phyloP scores from a whole-genome alignment of 345 rosid genomes.

The Firmiana major region DNA sequence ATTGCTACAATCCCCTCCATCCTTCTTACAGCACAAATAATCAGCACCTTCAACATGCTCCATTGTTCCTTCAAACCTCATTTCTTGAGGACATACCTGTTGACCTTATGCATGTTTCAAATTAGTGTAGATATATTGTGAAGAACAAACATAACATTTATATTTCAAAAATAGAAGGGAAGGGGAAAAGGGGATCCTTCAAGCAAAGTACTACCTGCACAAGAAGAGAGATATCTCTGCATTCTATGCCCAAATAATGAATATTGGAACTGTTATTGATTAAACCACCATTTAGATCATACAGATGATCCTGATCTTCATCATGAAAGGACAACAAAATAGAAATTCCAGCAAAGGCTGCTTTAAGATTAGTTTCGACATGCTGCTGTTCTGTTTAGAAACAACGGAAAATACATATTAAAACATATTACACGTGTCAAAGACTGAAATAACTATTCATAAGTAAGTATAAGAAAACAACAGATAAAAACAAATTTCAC shows the following conservation, averaged over 20 bases:
- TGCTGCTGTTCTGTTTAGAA: constrained; percentile 71
- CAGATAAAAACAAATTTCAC: neutral
- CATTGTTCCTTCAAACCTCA: constrained; percentile 65
- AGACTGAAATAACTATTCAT: neutral
- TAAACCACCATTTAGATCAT: constrained; percentile 25
- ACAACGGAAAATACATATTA: constrained; percentile 6
- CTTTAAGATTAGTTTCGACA: constrained; percentile 66
- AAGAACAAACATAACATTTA: constrained; percentile 9
- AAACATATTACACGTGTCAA: neutral
- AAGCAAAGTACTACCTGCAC: constrained; percentile 64
- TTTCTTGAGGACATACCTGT: constrained; percentile 75
- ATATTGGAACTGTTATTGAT: constrained; percentile 27
- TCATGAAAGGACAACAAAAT: constrained; percentile 61
- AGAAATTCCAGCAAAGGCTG: constrained; percentile 61
- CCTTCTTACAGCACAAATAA: constrained; percentile 33
- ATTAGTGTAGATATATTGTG: constrained; percentile 26
- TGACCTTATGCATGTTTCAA: constrained; percentile 34
- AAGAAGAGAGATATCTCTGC: constrained; percentile 48
- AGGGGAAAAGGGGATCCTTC: constrained; percentile 12
- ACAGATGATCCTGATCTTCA: constrained; percentile 33
- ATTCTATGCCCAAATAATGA: constrained; percentile 72
- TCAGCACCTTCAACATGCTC: constrained; percentile 60
- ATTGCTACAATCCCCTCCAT: constrained; percentile 12
- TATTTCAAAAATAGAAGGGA: constrained; percentile 3
- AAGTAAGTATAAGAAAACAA: neutral